Base-by-base conservation (phyloP, 257 asterid genomes). In the Jacaranda mimosifolia region DNA sequence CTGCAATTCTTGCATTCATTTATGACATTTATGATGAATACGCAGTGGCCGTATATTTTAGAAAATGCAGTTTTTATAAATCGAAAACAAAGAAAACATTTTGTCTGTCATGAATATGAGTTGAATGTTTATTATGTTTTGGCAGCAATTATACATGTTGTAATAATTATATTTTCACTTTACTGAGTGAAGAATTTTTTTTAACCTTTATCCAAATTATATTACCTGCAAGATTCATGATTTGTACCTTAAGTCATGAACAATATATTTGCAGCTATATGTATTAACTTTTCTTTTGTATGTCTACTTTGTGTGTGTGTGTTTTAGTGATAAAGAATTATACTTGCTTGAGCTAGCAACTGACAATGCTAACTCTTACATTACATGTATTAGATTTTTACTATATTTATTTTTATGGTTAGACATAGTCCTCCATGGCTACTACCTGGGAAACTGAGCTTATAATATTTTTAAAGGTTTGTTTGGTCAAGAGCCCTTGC, bases 191-290 rank as follows among this genome's bases (percentile, higher is more conserved):
- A 75, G 46, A 7, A 53, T 45, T 11, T 53, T 55, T 70, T 36
- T 6, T 35, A 17, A 6, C 6, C 11, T 17, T 36, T 52, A 40
- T 43, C 62, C 70, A 21, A 68, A 71, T 72, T 82, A 80, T 86
- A 80, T 86, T 80, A 68, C 46, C 79, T 56, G 45, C 80, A 76
- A 81, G 88, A 81, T 69, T 80, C 63, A 73, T 84, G 69, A 81
- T 70, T 70, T 80, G 75, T 75, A 81, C 72, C 60, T 59, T 18
- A 58, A 38, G 77, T 60, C 26, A 75, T 52, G 72, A 73, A 32
- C 11, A 64, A 18, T 42, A 39, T 38, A 70, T 59, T 36, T 57
- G 72, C 74, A 79, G 80, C 89, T 88, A 86, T 88, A 76, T 68
- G 76, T 75, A 65, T 63, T 26, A 71, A 72, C 74, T 79, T 74